Percentiles rank a stretch among this genome's conserved stretches.
Conservation (phyloP, 2,329 filamentous ascomycete genomes). For the Cladobotryum mycophilum region DNA sequence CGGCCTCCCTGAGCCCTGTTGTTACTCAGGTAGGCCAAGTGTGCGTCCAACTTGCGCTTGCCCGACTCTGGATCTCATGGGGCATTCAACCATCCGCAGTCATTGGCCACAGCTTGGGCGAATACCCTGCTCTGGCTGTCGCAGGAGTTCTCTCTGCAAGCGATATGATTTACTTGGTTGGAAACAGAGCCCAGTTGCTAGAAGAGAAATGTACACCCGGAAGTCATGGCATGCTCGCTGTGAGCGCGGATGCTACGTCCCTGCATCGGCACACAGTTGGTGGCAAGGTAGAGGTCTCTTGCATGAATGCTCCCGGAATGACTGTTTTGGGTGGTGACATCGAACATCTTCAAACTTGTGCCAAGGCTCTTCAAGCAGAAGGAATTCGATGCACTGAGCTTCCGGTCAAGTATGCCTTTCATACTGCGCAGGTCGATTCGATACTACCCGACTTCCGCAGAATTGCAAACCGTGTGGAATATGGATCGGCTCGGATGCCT, state of each 20-base stretch:
- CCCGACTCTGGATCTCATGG: conserved; percentile 32
- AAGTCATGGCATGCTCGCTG: conserved; percentile 30
- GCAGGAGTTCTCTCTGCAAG: conserved; percentile 56
- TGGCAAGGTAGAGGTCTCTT: conserved; percentile 38
- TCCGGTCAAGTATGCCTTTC: conserved; percentile 31
- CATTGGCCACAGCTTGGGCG: conserved; percentile 51
- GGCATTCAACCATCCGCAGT: conserved; percentile 38
- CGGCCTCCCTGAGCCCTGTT: conserved; percentile 14
- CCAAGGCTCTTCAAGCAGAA: background rate
- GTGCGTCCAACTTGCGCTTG: conserved; percentile 37
- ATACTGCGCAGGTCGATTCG: conserved; percentile 31
- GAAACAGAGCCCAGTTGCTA: conserved; percentile 50
- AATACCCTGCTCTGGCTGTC: conserved; percentile 56
- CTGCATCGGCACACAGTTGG: conserved; percentile 12
- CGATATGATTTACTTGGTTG: conserved; percentile 58
- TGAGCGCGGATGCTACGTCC: conserved; percentile 19
- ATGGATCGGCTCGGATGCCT: conserved; percentile 1
- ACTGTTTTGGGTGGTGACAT: conserved; percentile 39
- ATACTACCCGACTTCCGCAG: conserved; percentile 43
- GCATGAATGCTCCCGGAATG: conserved; percentile 58
- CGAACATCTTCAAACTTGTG: conserved; percentile 7
- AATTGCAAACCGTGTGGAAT: conserved; percentile 5
- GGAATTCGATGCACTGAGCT: conserved; percentile 28
- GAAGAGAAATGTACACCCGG: conserved; percentile 44
- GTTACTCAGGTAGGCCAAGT: conserved; percentile 33